Evolutionary conservation across 495 filamentous ascomycete species (phyloP).

Genomic region (Tuber aestivum): DNA sequence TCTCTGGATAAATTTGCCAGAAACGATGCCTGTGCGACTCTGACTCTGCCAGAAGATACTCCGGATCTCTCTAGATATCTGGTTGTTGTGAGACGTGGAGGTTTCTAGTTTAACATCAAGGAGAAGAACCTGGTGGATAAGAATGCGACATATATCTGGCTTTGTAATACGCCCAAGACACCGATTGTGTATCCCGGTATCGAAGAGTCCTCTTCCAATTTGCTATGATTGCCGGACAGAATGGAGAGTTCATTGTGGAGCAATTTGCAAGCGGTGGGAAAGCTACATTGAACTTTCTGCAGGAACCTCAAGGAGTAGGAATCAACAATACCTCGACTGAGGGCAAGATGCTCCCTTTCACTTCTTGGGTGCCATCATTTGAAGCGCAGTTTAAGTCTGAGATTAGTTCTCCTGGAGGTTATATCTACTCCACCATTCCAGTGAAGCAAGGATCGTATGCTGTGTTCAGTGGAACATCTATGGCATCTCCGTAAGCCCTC

Average conservation of each 20-base stretch:
- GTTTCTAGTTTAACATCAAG: conserved; percentile 50
- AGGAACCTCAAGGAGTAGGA: conserved; percentile 15
- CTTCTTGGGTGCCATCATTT: conserved; percentile 54
- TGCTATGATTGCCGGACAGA: conserved; percentile 43
- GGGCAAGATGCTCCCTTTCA: conserved; percentile 51
- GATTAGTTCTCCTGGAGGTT: conserved; percentile 52
- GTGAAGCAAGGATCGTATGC: conserved; percentile 46
- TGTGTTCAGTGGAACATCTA: conserved; percentile 52
- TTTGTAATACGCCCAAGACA: conserved; percentile 50
- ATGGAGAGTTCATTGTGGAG: conserved; percentile 50
- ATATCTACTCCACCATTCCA: conserved; percentile 55
- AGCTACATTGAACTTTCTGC: conserved; percentile 44
- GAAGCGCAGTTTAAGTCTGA: conserved; percentile 54
- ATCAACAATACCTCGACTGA: conserved; percentile 44
- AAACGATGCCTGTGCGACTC: conserved; percentile 48
- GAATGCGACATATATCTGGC: conserved; percentile 54
- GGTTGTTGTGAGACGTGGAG: conserved; percentile 53
- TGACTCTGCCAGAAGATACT: conserved; percentile 46
- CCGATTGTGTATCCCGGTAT: conserved; percentile 30
- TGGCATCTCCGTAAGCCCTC: conserved; percentile 48
- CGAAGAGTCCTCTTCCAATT: conserved; percentile 18
- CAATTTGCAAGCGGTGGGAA: conserved; percentile 47
- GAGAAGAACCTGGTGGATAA: conserved; percentile 49
- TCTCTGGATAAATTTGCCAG: conserved; percentile 49
- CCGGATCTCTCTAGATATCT: conserved; percentile 52